These are phyloP conservation scores for Pseudogymnoascus sp. DNA, from an alignment of 2,329 filamentous ascomycete genomes.

Conservation along the genomic window DNA sequence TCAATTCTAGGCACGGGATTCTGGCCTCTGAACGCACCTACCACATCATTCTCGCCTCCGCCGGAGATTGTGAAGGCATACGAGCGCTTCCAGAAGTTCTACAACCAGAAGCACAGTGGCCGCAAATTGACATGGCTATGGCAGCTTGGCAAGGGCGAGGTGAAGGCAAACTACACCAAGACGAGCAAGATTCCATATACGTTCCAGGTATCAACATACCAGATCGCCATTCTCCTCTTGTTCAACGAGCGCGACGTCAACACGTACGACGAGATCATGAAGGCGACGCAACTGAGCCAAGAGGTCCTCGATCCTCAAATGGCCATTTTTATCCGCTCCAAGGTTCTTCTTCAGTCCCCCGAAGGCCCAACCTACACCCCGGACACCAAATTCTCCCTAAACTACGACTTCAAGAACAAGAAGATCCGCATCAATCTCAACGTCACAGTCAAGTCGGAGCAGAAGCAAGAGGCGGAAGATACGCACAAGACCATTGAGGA, in stretches of 20 bases:
- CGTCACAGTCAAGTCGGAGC: slow-evolving; percentile 86
- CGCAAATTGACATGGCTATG: slow-evolving; percentile 96
- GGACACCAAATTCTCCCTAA: slow-evolving; percentile 73
- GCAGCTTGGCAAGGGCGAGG: slow-evolving; percentile 96
- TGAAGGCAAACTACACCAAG: slow-evolving; percentile 89
- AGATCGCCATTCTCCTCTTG: slow-evolving; percentile 90
- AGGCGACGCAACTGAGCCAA: slow-evolving; percentile 66
- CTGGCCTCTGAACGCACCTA: slow-evolving; percentile 85
- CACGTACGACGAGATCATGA: slow-evolving; percentile 79
- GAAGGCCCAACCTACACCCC: slow-evolving; percentile 67
- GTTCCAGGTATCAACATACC: slow-evolving; percentile 94
- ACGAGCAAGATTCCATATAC: slow-evolving; percentile 84
- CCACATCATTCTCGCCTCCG: slow-evolving; percentile 81
- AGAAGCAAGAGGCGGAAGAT: slow-evolving; percentile 92
- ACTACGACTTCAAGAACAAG: slow-evolving; percentile 96
- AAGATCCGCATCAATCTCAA: slow-evolving; percentile 97
- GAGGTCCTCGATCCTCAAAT: slow-evolving; percentile 84
- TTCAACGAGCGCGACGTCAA: slow-evolving; percentile 89
- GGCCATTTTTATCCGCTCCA: slow-evolving; percentile 83
- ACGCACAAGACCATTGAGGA: slow-evolving; percentile 99
- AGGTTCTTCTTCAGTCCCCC: slow-evolving; percentile 67
- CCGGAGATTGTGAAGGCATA: slow-evolving; percentile 77
- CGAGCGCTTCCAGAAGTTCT: slow-evolving; percentile 83
- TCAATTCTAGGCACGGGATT: slow-evolving; percentile 93
- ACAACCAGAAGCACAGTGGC: slow-evolving; percentile 92